phyloP scores from a whole-genome alignment of 164 flowering plant genomes.

The Chimonanthus salicifolius region DNA sequence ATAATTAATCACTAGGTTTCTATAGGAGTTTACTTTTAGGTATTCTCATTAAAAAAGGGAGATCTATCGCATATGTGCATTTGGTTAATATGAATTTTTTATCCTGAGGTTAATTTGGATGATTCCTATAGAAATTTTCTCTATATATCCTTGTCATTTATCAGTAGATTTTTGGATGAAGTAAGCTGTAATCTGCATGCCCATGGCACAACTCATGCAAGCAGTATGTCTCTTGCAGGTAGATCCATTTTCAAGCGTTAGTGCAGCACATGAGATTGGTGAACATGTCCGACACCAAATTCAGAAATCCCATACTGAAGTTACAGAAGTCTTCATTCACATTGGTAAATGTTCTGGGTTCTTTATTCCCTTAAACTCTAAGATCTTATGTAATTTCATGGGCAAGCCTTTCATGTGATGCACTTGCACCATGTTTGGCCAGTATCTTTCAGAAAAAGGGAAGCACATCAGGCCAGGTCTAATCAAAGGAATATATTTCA shows the following conservation, averaged over 20 bases:
- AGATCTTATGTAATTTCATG: neutral
- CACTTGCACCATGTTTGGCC: neutral
- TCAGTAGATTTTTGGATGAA: neutral
- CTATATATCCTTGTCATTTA: neutral
- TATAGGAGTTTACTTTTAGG: too few relatives aligned
- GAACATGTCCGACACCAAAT: conserved; percentile 72
- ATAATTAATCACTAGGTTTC: too few relatives aligned
- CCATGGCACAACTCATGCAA: neutral
- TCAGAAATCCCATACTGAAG: conserved; percentile 59
- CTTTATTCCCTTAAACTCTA: conserved; percentile 1
- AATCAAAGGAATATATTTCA: neutral
- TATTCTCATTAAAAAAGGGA: too few relatives aligned
- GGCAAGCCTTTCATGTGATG: neutral
- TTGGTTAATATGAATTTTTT: too few relatives aligned
- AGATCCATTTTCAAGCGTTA: conserved; percentile 87
- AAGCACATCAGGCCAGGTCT: neutral
- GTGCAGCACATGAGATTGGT: conserved; percentile 85
- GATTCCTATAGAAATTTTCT: neutral
- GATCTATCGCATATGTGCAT: too few relatives aligned
- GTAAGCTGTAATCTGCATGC: neutral
- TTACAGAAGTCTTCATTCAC: conserved; percentile 91
- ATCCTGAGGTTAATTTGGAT: neutral
- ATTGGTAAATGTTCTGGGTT: conserved; percentile 46
- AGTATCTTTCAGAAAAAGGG: too few relatives aligned
- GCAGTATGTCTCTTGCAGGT: conserved; percentile 43